Conservation (phyloP, 768 basidiomycete species). For the Mycena amicta region DNA sequence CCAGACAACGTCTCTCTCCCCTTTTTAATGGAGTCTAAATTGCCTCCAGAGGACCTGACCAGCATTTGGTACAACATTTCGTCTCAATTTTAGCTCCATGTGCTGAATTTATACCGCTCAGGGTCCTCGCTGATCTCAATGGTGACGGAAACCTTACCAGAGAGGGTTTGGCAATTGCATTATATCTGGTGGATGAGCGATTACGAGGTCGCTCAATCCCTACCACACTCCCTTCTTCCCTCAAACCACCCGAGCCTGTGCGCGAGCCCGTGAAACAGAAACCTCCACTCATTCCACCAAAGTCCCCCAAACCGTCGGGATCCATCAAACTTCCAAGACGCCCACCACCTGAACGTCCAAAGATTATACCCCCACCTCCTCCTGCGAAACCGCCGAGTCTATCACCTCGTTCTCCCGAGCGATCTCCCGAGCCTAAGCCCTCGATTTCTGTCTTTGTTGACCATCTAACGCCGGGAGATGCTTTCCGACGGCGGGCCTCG, state of each 20-base stretch:
- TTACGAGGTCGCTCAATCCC: constrained; percentile 45
- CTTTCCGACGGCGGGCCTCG: constrained; percentile 3
- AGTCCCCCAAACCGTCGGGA: neutral
- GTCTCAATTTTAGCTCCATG: neutral
- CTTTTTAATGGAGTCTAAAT: constrained; percentile 50
- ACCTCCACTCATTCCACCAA: neutral
- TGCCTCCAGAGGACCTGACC: constrained; percentile 45
- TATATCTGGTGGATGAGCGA: constrained; percentile 51
- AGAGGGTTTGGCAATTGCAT: constrained; percentile 56
- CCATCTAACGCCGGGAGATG: neutral
- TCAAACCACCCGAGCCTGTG: constrained; percentile 41
- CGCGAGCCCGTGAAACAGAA: neutral
- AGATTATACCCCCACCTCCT: neutral
- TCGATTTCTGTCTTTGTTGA: neutral
- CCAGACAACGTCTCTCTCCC: constrained; percentile 55
- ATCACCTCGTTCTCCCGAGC: neutral
- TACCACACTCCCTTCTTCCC: constrained; percentile 34
- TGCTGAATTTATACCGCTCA: constrained; percentile 19
- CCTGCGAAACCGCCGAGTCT: neutral
- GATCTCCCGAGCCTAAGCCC: neutral
- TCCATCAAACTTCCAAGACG: neutral
- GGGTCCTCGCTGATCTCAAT: constrained; percentile 52
- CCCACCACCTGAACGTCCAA: neutral
- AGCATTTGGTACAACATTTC: constrained; percentile 44
- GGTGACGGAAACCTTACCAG: constrained; percentile 47